phyloP scores from a whole-genome alignment of 495 filamentous ascomycete species.

The Trichoderma erinaceum region DNA sequence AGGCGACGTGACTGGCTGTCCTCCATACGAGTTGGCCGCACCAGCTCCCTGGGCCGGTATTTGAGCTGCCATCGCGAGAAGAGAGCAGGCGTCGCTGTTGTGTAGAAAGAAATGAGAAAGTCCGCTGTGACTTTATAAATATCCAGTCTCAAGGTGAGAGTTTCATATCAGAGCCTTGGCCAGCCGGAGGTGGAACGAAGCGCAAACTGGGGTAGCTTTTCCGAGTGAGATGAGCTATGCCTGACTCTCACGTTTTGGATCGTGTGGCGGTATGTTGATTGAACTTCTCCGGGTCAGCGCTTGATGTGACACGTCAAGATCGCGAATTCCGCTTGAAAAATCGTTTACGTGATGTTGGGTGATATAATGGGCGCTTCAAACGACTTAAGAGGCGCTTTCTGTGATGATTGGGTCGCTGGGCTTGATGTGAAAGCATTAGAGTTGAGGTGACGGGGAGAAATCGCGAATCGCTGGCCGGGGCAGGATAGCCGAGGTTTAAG shows the following conservation, averaged over 20 bases:
- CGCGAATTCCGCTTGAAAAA: not conserved
- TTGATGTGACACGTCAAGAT: not conserved
- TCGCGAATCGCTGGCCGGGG: not conserved
- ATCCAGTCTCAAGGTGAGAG: not conserved
- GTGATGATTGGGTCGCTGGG: not conserved
- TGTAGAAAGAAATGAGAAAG: not conserved
- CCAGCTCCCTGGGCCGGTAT: not conserved
- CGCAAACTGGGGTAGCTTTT: not conserved
- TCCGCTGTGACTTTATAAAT: not conserved
- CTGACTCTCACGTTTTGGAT: not conserved
- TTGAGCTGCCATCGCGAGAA: not conserved
- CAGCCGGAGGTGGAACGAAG: not conserved
- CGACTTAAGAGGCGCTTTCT: not conserved
- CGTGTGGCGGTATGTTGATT: not conserved
- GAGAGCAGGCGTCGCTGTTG: not conserved
- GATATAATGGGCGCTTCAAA: not conserved
- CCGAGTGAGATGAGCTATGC: not conserved
- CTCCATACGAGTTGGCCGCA: constrained; percentile 1
- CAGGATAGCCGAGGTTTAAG: constrained; percentile 1
- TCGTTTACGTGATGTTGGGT: not conserved
- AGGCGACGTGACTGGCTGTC: constrained; percentile 3
- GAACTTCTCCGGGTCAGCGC: not conserved
- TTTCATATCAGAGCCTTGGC: not conserved
- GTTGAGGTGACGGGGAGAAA: not conserved
- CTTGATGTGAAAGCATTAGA: not conserved